Evolutionary conservation across 169 alveolate genomes (phyloP), one percentile per base, ranked within the genome.

Genomic region (Miamiensis avidus): DNA sequence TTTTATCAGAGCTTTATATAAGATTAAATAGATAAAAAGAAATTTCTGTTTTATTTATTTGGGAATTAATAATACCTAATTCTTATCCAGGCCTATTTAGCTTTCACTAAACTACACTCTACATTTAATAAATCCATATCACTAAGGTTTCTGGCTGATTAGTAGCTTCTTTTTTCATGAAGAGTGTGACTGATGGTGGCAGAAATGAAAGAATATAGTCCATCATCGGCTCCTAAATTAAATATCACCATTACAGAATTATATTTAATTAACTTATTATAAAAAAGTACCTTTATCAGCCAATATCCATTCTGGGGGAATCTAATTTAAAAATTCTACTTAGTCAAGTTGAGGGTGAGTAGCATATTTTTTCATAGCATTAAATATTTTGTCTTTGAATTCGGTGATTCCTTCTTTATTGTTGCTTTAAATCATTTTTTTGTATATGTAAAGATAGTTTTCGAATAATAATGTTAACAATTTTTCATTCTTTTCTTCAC

Each of bases 261-360:
- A n/a, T n/a, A n/a, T n/a, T n/a, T n/a, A n/a, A n/a, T n/a, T n/a
- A n/a, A n/a, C n/a, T n/a, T n/a, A n/a, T 11, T 49, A 49, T 49
- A 49, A 49, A 49, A 49, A 49, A 49, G 4, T 49, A 75, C 87
- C 87, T 31, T 29, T 33, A 33, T 82, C 87, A 74, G 87, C 72
- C 32, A 82, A 75, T 34, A 82, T 73, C 82, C 81, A 72, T 29
- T 82, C 49, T 64, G 74, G 82, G 11, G 87, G 87, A 73, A 82
- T 82, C 32, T 33, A n/a, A 28, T 82, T 82, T 32, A 82, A 34
- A 31, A 82, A 81, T 82, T 82, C 81, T 28, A 82, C 74, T 16
- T 78, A 34, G 75, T 82, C 75, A 74, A 82, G 75, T 29, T 82
- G 29, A 31, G 87, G 31, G 75, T 82, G 87, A 20, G 87, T 82